A percentile compares a stretch with the other conserved stretches of the same genome.
These are phyloP conservation scores for Dillenia turbinata DNA, from an alignment of 164 flowering plant species.

Conservation along the genomic window DNA sequence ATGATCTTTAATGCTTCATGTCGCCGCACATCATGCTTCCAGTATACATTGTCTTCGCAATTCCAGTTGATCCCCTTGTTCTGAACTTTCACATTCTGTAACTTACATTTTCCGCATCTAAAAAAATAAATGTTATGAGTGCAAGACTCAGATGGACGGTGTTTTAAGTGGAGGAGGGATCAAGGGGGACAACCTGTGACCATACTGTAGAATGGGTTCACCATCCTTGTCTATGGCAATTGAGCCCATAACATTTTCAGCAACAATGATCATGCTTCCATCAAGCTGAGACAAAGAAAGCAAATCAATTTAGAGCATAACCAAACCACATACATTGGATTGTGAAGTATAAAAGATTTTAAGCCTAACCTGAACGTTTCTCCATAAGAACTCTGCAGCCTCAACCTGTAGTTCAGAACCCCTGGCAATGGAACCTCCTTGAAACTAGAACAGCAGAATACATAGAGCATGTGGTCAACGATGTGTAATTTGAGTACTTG, in stretches of 20 bases:
- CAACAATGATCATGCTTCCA: conserved; percentile 77
- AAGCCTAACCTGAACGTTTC: conserved; percentile 59
- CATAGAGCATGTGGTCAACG: not conserved
- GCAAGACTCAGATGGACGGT: no score
- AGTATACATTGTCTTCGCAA: conserved; percentile 53
- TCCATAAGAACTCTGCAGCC: conserved; percentile 91
- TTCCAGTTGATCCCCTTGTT: conserved; percentile 90
- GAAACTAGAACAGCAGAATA: conserved; percentile 39
- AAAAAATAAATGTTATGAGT: not conserved
- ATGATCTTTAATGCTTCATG: conserved; percentile 58
- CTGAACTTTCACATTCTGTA: conserved; percentile 64
- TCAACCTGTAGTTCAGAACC: conserved; percentile 94
- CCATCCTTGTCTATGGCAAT: conserved; percentile 31
- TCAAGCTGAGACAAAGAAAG: conserved; percentile 53
- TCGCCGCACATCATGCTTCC: conserved; percentile 85
- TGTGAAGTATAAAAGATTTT: not conserved
- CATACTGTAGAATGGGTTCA: conserved; percentile 69
- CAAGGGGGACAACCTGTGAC: conserved; percentile 52
- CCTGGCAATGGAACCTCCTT: conserved; percentile 75
- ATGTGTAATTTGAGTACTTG: not conserved
- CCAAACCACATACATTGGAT: not conserved
- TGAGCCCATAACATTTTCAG: conserved; percentile 79
- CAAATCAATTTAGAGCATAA: not conserved
- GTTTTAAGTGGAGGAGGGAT: no score
- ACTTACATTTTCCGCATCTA: conserved; percentile 86